phyloP scores from a whole-genome alignment of 2,329 filamentous ascomycete genomes.

The Elsinoe necatrix region DNA sequence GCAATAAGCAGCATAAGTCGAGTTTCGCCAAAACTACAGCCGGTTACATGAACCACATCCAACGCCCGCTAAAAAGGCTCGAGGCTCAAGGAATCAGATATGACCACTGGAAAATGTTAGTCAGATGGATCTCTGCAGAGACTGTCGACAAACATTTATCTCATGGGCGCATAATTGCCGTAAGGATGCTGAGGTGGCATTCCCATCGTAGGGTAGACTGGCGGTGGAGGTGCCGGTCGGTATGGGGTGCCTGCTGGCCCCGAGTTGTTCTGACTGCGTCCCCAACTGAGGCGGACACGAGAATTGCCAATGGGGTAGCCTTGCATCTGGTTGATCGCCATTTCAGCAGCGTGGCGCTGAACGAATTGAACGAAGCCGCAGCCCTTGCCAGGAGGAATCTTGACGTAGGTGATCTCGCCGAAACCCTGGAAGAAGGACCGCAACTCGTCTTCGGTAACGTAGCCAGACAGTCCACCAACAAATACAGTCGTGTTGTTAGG shows the following conservation, averaged over 20 bases:
- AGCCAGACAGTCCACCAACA: conserved; percentile 91
- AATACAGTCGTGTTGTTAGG: conserved; percentile 99
- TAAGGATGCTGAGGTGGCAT: conserved; percentile 57
- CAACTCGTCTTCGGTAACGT: conserved; percentile 98
- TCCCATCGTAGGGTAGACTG: conserved; percentile 59
- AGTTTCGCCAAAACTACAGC: conserved; percentile 19
- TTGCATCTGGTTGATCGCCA: conserved; percentile 99
- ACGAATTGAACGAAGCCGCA: conserved; percentile 99
- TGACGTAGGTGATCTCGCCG: conserved; percentile 98
- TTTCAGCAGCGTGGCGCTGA: conserved; percentile 95
- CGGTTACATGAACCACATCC: conserved; percentile 24
- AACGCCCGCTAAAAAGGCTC: conserved; percentile 36
- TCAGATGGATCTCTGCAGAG: background rate
- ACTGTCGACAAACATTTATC: conserved; percentile 38
- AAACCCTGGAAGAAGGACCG: conserved; percentile 99
- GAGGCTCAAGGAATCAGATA: conserved; percentile 31
- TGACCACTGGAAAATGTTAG: conserved; percentile 26
- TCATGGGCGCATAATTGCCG: conserved; percentile 59
- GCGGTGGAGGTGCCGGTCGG: conserved; percentile 78
- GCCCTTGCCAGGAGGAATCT: conserved; percentile 98
- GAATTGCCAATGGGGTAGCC: conserved; percentile 99
- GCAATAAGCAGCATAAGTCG: conserved; percentile 20
- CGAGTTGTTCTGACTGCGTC: conserved; percentile 97
- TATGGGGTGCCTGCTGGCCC: conserved; percentile 93
- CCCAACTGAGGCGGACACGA: conserved; percentile 94